Percentiles rank a stretch among this genome's conserved stretches.
Evolutionary conservation across 2,329 filamentous ascomycete genomes (phyloP).

Genomic region (Metarhizium rileyi): DNA sequence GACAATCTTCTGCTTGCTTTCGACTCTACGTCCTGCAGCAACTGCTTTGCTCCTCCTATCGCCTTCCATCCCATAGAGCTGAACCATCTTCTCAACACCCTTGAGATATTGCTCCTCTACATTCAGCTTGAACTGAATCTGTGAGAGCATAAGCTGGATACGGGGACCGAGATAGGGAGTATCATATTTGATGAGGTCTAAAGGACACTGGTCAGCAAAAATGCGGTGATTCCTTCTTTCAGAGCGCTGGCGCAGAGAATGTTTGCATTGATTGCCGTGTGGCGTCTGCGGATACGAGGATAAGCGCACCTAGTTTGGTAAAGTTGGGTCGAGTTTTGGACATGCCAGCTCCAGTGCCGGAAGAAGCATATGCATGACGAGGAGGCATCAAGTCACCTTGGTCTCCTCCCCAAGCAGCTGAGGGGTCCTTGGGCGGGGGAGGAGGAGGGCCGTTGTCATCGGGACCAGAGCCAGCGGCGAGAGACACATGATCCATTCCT

Average conservation of each 20-base stretch:
- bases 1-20: slow-evolving; percentile 97
- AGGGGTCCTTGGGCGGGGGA: slow-evolving; percentile 63
- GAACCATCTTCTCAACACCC: slow-evolving; percentile 98
- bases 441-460: slow-evolving; percentile 43
- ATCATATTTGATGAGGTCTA: slow-evolving; percentile 98
- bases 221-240: neutral
- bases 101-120: slow-evolving; percentile 99
- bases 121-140: slow-evolving; percentile 96
- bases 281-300: neutral
- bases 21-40: slow-evolving; percentile 77
- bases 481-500: slow-evolving; percentile 56
- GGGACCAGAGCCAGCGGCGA: slow-evolving; percentile 33
- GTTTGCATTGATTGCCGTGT: neutral
- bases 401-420: slow-evolving; percentile 36
- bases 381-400: slow-evolving; percentile 66
- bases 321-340: slow-evolving; percentile 80
- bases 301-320: slow-evolving; percentile 76
- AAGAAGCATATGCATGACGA: slow-evolving; percentile 65
- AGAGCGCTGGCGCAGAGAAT: too few species aligned
- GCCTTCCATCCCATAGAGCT: slow-evolving; percentile 92
- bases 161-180: slow-evolving; percentile 90
- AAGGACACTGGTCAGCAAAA: neutral
- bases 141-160: slow-evolving; percentile 97
- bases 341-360: slow-evolving; percentile 52
- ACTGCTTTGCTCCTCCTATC: slow-evolving; percentile 93